Conservation (phyloP, 805 yeast species). For the Candida ovalis region DNA sequence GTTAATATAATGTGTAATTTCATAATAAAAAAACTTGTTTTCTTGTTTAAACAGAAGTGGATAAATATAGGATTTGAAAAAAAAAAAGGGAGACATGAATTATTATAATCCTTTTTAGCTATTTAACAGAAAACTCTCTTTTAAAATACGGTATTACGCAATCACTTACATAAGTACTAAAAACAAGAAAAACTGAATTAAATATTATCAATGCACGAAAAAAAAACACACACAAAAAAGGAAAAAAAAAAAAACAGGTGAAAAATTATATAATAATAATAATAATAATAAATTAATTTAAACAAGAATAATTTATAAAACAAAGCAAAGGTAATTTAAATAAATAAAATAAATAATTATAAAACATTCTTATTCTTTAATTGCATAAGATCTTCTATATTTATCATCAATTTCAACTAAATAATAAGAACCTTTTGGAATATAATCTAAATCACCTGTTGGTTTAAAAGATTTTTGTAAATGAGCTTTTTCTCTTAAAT, state of each 20-base stretch:
- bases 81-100: too few relatives aligned
- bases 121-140: too few relatives aligned
- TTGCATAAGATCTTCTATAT: constrained; percentile 77
- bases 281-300: not conserved
- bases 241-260: not conserved
- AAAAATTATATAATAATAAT: not conserved
- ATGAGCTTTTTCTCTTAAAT: constrained; percentile 85
- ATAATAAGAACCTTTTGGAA: constrained; percentile 78
- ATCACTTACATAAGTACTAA: too few relatives aligned
- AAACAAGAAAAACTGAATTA: too few relatives aligned
- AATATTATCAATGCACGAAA: not conserved
- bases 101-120: too few relatives aligned
- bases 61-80: too few relatives aligned
- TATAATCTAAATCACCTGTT: constrained; percentile 67
- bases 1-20: too few relatives aligned
- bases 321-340: not conserved
- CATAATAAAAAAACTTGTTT: too few relatives aligned
- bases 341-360: not conserved
- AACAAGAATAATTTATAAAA: too few relatives aligned
- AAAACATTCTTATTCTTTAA: constrained; percentile 45
- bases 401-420: constrained; percentile 79
- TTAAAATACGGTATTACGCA: too few relatives aligned
- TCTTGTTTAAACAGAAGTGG: too few relatives aligned
- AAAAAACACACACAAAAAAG: not conserved
- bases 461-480: constrained; percentile 78